Base-by-base conservation (phyloP, 2,329 filamentous ascomycete species). In the Dactylellina haptotyla region DNA sequence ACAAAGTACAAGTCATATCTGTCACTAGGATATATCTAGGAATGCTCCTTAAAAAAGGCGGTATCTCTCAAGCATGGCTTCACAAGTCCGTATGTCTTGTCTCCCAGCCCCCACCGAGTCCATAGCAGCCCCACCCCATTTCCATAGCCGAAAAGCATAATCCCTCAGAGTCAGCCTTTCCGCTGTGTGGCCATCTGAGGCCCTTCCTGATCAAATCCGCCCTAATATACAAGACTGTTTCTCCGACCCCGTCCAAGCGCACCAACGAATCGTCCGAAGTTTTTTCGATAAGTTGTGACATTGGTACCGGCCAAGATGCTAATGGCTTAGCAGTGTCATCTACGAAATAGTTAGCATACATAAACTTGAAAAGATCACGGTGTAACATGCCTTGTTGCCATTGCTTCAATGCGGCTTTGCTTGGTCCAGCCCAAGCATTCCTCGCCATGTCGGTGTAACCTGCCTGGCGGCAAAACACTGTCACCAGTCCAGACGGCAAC, bases 401-500 rank as follows among this genome's bases (percentile, higher is more conserved):
- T 16, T 59, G 26, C 26, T 46, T 59, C 63, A 59, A 43, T 28
- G 32, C 54, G 16, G 26, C 45, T 23, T 53, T 41, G n/a, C 63
- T 67, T n/a, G 63, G 63, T 1, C 63, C 63, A n/a, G 39, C 56
- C 23, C 57, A 67, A n/a, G n/a, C 63, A 12, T 67, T 67, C 20
- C 63, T 59, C 14, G 37, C 43, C 18, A 54, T 14, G 37, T 67
- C 63, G 23, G 34, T 18, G 26, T 67, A 67, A 18, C 26, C 61
- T 8, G 54, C 53, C 20, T 67, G 34, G 4, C 45, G 54, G 9
- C 63, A 67, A 53, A 59, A 23, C 5, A 67, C 53, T n/a, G 63
- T 54, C 45, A 20, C 30, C 28, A 59, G 26, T 26, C 63, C 63
- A 6, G 34, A 39, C 0, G 63, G 63, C 45, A 45, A 23, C 25